Percentiles rank a stretch among this genome's conserved stretches.
phyloP scores from a whole-genome alignment of 306 rosid genomes.

The Cucumis melo region DNA sequence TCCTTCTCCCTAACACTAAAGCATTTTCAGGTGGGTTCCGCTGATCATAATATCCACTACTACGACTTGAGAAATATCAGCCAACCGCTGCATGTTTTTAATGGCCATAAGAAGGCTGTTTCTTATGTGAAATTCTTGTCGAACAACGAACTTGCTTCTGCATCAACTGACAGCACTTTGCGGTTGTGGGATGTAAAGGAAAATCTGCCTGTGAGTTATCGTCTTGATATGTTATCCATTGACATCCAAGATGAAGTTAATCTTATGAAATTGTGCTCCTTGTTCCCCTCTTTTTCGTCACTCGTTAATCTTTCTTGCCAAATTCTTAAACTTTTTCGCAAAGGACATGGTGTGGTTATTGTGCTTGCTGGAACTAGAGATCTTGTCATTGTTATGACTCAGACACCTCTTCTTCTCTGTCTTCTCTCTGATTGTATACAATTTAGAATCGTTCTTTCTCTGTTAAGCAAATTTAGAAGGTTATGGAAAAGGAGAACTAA shows the following conservation, averaged over 20 bases:
- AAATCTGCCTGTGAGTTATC: slow-evolving; percentile 45
- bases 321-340: too few relatives aligned
- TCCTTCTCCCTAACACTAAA: not conserved
- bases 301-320: not conserved
- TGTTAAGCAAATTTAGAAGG: too few relatives aligned
- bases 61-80: slow-evolving; percentile 78
- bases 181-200: slow-evolving; percentile 56
- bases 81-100: slow-evolving; percentile 67
- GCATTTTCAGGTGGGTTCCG: slow-evolving; percentile 55
- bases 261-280: not conserved
- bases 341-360: too few relatives aligned
- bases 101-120: slow-evolving; percentile 75
- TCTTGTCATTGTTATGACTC: too few relatives aligned
- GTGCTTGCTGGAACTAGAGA: too few relatives aligned
- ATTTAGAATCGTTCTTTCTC: too few relatives aligned
- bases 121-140: slow-evolving; percentile 85
- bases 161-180: slow-evolving; percentile 83
- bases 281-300: not conserved
- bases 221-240: not conserved
- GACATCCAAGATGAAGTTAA: not conserved
- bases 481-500: too few relatives aligned
- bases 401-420: too few relatives aligned
- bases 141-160: slow-evolving; percentile 72
- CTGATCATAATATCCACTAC: slow-evolving; percentile 79
- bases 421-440: too few relatives aligned